These are phyloP conservation scores for Leishmania major DNA, from an alignment of 208 protist genomes.

Conservation along the genomic window DNA sequence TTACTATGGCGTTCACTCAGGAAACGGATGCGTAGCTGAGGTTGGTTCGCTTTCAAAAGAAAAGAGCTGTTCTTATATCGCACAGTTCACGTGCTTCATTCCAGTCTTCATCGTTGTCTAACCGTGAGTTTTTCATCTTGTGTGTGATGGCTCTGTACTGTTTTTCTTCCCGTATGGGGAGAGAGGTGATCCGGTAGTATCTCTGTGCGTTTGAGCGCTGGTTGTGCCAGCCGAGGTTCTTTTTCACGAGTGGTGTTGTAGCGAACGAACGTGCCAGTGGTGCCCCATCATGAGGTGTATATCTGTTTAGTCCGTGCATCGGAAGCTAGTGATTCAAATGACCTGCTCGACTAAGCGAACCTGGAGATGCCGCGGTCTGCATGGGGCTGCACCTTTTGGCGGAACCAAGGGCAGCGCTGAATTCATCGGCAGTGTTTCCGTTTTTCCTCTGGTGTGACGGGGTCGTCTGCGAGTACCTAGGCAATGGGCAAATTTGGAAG, in stretches of 20 bases:
- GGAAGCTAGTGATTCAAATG: neutral
- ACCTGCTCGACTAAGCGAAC: neutral
- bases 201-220: neutral
- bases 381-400: neutral
- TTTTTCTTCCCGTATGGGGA: neutral
- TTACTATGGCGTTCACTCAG: neutral
- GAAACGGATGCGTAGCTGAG: neutral
- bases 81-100: neutral
- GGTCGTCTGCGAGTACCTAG: neutral
- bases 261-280: neutral
- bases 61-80: neutral
- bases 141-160: neutral
- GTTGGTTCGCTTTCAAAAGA: neutral
- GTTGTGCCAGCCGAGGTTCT: neutral
- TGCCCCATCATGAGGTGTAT: neutral
- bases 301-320: neutral
- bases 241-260: neutral
- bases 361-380: neutral
- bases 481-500: neutral
- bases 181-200: neutral
- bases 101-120: neutral
- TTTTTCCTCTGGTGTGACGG: neutral
- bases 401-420: neutral
- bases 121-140: neutral
- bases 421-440: neutral